Conservation (phyloP, 1,284 basidiomycete species). For the Coniferiporia sulphurascens region DNA sequence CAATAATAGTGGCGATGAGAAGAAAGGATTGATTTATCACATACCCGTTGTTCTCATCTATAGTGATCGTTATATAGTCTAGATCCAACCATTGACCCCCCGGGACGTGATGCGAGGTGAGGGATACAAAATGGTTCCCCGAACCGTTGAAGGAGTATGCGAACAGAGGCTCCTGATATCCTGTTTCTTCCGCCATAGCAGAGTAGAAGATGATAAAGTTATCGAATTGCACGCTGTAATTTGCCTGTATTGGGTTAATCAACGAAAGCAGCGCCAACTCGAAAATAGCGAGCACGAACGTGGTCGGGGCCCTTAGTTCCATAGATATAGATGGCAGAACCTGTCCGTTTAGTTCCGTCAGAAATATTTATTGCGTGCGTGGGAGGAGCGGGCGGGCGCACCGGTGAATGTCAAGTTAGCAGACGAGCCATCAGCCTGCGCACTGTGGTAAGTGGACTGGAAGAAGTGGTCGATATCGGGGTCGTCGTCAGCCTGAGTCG, state of each 20-base stretch:
- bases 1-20: neutral
- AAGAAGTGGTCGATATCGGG: conserved; percentile 25
- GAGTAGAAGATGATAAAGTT: conserved; percentile 20
- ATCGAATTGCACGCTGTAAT: conserved; percentile 26
- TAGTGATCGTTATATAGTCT: conserved; percentile 27
- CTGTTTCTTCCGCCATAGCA: conserved; percentile 20
- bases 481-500: conserved; percentile 21
- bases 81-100: conserved; percentile 26
- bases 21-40: neutral
- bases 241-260: conserved; percentile 19
- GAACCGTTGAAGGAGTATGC: conserved; percentile 19
- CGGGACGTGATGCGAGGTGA: conserved; percentile 20
- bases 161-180: conserved; percentile 27
- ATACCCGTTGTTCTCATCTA: conserved; percentile 11
- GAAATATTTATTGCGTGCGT: neutral
- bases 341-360: conserved; percentile 6
- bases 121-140: conserved; percentile 22
- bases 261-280: neutral
- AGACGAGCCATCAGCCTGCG: conserved; percentile 24
- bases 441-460: conserved; percentile 27
- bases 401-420: conserved; percentile 24
- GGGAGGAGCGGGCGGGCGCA: neutral
- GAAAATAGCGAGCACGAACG: conserved; percentile 21
- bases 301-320: conserved; percentile 28
- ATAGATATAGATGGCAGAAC: conserved; percentile 25